phyloP scores from a whole-genome alignment of 2,329 filamentous ascomycete species.

The Stachybotrys chartarum region DNA sequence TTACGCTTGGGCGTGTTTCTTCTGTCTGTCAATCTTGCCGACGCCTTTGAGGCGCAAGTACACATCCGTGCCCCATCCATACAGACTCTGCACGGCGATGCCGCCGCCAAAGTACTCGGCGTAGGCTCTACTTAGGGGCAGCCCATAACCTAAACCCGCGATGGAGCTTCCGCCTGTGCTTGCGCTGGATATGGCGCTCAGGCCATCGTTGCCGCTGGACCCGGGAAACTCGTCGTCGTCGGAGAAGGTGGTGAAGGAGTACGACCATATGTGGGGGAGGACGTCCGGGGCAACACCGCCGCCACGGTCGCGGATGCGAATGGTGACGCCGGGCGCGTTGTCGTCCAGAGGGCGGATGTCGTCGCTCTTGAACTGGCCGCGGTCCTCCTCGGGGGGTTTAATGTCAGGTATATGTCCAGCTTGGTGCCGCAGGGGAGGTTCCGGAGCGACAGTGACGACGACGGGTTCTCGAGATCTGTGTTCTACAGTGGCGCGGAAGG shows the following conservation, averaged over 20 bases:
- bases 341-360: conserved; percentile 53
- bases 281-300: conserved; percentile 85
- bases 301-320: conserved; percentile 91
- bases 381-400: conserved; percentile 26
- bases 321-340: conserved; percentile 78
- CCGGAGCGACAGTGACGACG: conserved; percentile 83
- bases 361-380: conserved; percentile 34
- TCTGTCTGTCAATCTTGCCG: conserved; percentile 38
- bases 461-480: conserved; percentile 74
- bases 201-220: conserved; percentile 40
- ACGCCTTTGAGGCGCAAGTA: conserved; percentile 59
- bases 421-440: conserved; percentile 35
- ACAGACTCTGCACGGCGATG: conserved; percentile 89
- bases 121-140: conserved; percentile 86
- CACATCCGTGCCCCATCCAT: conserved; percentile 80
- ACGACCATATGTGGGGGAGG: conserved; percentile 86
- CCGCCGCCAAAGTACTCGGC: conserved; percentile 97
- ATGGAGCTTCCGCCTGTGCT: conserved; percentile 74
- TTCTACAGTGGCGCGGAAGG: conserved; percentile 89
- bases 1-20: no score
- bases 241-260: conserved; percentile 92
- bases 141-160: conserved; percentile 84
- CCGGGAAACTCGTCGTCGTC: conserved; percentile 42
- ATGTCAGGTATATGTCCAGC: conserved; percentile 16
- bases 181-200: conserved; percentile 68